Base-by-base conservation (phyloP, 495 filamentous ascomycete species). In the Massariosphaeria phaeospora region DNA sequence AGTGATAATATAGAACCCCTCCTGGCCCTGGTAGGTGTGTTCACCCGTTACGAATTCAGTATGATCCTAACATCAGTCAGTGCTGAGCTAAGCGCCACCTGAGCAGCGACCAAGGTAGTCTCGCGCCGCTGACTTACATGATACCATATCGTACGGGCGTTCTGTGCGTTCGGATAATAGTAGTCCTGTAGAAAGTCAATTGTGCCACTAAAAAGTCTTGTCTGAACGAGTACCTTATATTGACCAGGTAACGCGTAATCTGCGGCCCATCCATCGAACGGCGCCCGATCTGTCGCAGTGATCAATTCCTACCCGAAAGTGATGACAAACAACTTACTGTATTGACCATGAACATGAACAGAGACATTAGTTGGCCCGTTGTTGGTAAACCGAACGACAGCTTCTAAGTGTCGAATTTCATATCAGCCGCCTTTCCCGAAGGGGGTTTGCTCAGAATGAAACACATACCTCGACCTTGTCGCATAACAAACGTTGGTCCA, bases 151-250 rank as follows among this genome's bases (percentile, higher is more conserved):
- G 73, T 70, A n/a, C 76, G 67, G 3, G 66, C 72, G 30, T 65
- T 47, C 43, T 79, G 72, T 25, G 62, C 61, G 61, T 79, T 79
- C 23, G 76, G 75, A 61, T 75, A 79, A 52, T 77, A 79, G 63
- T 79, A 80, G 58, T 79, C 59, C 43, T 46, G 20, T 42, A 17
- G 15, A 33, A 36, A 2, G 25, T 43, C 1, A 44, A 17, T 15
- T 7, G 24, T 21, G n/a, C 20, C n/a, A n/a, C n/a, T 42, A 17
- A 23, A 33, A 36, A 2, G 25, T 43, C 1, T 36, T 13, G 9
- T 7, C 34, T 21, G n/a, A 31, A 10, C 17, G 15, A 2, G 23
- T 38, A 57, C 76, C 57, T 78, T 77, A 67, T 74, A 79, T 57
- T 78, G 56, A 26, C 74, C 73, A 1, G 71, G 66, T 0, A 47